Evolutionary conservation across 1,284 basidiomycete genomes (phyloP), one percentile per base, ranked within the genome.

Genomic region (Microbotryum saponariae): DNA sequence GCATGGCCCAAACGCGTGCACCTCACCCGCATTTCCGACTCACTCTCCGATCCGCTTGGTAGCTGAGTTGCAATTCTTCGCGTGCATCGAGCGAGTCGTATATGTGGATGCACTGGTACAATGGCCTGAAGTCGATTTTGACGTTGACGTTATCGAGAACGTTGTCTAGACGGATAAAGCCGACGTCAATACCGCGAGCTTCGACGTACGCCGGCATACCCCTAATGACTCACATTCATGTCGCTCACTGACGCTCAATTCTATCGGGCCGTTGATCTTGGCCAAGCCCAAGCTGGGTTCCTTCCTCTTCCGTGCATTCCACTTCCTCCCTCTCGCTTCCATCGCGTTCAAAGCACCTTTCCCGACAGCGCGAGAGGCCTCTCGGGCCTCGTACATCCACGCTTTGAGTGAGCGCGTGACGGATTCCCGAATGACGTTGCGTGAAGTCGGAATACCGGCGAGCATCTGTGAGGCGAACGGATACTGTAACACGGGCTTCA

Each of bases 31-130:
- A 25, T 52, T 20, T 1, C 62, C 12, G n/a, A 62, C 78, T 51
- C 72, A 86, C 91, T 79, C 92, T 90, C 69, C 96, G 83, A 75
- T 98, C 96, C 46, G 90, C 89, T 76, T 98, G 93, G 73, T 97
- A 99, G 52, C 86, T 93, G 54, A 82, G 82, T 65, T 92, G 90
- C 20, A 98, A 81, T 70, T 97, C 91, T 57, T 90, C 86, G 23
- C 93, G 81, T 18, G 86, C 85, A 73, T 94, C 90, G 18, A 99
- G 80, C 5, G 91, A 85, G 61, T 90, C 87, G 76, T 98, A 93
- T 66, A 97, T 98, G 72, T 97, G 94, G 54, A 99, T 94, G 73
- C 91, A 96, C 77, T 97, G 90, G 72, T 93, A 97, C 18, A 99
- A 76, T 8, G 96, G 93, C 70, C 87, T 87, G 78, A 98, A 98